A percentile compares a stretch with the other conserved stretches of the same genome.
Evolutionary conservation across 2,329 filamentous ascomycete species (phyloP).

Genomic region (Macroventuria anomochaeta): DNA sequence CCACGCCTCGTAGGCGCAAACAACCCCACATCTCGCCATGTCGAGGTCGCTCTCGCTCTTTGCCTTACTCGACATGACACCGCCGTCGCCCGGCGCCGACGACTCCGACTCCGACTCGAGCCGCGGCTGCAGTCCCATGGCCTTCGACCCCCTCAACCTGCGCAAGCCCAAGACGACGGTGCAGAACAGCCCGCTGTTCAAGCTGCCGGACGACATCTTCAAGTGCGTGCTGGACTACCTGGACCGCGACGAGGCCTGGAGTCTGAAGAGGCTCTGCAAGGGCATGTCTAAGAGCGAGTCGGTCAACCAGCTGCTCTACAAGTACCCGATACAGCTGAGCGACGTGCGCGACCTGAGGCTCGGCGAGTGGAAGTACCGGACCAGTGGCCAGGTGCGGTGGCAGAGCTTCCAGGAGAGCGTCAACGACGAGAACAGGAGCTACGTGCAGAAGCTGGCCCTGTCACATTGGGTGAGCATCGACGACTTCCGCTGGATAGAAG

Average conservation of each 20-base stretch:
- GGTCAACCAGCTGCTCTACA: slow-evolving; percentile 43
- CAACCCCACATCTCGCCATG: neutral
- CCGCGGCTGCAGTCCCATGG: slow-evolving; percentile 32
- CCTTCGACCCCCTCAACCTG: slow-evolving; percentile 27
- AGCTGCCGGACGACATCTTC: slow-evolving; percentile 47
- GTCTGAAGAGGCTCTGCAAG: slow-evolving; percentile 42
- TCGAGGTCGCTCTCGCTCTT: slow-evolving; percentile 25
- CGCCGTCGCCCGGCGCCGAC: slow-evolving; percentile 24
- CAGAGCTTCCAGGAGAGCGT: slow-evolving; percentile 40
- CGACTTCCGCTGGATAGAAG: slow-evolving; percentile 48
- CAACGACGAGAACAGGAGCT: slow-evolving; percentile 39
- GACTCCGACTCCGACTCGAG: slow-evolving; percentile 30
- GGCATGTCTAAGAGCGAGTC: slow-evolving; percentile 41
- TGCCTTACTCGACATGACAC: slow-evolving; percentile 31
- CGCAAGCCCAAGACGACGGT: slow-evolving; percentile 23
- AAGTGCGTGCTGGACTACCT: slow-evolving; percentile 46
- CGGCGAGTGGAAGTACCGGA: slow-evolving; percentile 44
- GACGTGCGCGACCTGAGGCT: slow-evolving; percentile 43
- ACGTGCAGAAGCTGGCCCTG: slow-evolving; percentile 46
- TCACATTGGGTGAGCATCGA: slow-evolving; percentile 46
- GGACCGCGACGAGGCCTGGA: slow-evolving; percentile 41
- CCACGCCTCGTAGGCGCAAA: slow-evolving; percentile 4
- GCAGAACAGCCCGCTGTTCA: slow-evolving; percentile 37
- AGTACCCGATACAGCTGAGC: slow-evolving; percentile 38
- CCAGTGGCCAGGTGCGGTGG: slow-evolving; percentile 39